Base-by-base conservation (phyloP, 345 rosid species). In the Carallia brachiata region DNA sequence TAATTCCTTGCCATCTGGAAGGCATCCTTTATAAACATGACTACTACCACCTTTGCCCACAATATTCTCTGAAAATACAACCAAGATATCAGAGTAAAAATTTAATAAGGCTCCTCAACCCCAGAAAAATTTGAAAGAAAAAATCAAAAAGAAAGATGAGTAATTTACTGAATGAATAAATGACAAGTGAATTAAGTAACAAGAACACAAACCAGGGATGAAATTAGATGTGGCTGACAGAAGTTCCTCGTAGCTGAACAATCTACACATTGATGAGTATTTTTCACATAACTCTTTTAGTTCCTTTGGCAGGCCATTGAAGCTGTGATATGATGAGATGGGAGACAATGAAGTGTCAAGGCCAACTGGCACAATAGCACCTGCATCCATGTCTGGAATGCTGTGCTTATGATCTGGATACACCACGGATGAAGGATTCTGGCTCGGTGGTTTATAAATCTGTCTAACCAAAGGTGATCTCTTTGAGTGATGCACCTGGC, bases 21-120 rank as follows among this genome's bases (percentile, higher is more conserved):
- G 84, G 62, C 83, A 80, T 44, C 99, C 99, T 82, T 78, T 85
- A 71, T 90, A 96, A 60, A 96, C 98, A 69, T 82, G 83, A 72
- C 99, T 89, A 71, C 90, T 89, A 50, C 99, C 99, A 52, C 99
- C 99, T 85, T 80, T 90, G 40, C 99, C 99, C 17, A 95, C 80
- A 81, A 95, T 56, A 77, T 92, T 89, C 68, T 87, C 97, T 95
- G 84, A n/a, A 82, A 82, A 78, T 65, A 63, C 12, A 37, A 9
- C 52, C 56, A 12, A 44, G 50, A 44, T 44, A 44, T 44, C 34
- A 56, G 2, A 3, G 31, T 56, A 60, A 52, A 52, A 65, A 61
- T 23, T 32, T 67, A 28, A 19, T 36, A 65, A 71, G 18, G 67
- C 34, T 73, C 47, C 7, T 23, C 10, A 63, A 6, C 30, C 30